These are phyloP conservation scores for Colletotrichum horii DNA, from an alignment of 2,329 filamentous ascomycete species.

Conservation along the genomic window DNA sequence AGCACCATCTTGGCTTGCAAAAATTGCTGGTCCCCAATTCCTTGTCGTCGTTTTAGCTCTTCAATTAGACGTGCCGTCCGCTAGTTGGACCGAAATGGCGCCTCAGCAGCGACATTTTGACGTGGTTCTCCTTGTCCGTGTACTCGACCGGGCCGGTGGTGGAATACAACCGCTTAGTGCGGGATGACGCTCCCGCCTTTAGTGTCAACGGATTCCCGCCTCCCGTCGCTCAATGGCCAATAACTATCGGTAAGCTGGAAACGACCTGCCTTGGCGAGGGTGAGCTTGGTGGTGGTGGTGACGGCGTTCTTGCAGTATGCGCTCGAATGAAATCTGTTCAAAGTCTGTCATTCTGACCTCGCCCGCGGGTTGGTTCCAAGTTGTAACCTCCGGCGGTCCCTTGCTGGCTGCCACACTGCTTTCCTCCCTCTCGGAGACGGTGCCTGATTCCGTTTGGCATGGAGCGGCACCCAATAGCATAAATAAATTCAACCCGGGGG, in stretches of 20 bases:
- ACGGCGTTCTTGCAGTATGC: not conserved
- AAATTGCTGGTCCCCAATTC: not conserved
- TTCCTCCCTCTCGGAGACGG: not conserved
- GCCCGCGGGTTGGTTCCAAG: not conserved
- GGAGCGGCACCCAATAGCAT: not conserved
- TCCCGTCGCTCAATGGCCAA: not conserved
- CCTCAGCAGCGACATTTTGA: not conserved
- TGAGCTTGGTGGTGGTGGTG: not conserved
- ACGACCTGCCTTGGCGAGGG: not conserved
- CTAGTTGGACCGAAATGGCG: not conserved
- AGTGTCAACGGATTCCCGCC: not conserved
- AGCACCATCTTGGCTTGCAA: not conserved
- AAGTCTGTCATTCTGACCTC: not conserved
- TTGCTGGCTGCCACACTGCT: not conserved
- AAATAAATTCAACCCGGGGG: conserved; percentile 9
- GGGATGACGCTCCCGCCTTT: not conserved
- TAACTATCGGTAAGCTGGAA: not conserved
- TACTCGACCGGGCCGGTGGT: not conserved
- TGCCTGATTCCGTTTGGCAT: not conserved
- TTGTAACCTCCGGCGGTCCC: not conserved
- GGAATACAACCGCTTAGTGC: not conserved
- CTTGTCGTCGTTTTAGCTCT: not conserved
- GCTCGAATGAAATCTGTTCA: not conserved
- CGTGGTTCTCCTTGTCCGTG: not conserved
- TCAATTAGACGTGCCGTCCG: not conserved